phyloP scores from a whole-genome alignment of 495 filamentous ascomycete genomes.

The Annulohypoxylon bovei region DNA sequence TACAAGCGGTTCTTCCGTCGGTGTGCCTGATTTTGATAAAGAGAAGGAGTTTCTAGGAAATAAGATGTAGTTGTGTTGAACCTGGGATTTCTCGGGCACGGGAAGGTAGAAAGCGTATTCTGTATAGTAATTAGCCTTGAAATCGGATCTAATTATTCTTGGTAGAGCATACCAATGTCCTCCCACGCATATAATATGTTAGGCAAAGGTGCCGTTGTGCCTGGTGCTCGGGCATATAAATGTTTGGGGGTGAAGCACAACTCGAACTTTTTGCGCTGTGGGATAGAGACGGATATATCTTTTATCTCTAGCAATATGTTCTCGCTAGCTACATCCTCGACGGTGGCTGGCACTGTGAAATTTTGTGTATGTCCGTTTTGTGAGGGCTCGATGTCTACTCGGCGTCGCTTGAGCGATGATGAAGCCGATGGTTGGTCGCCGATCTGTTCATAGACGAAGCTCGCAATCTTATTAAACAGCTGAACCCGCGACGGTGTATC shows the following conservation, averaged over 20 bases:
- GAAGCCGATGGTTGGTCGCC: constrained; percentile 47
- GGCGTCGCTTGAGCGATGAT: constrained; percentile 60
- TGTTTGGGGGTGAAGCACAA: constrained; percentile 75
- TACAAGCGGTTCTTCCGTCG: constrained; percentile 74
- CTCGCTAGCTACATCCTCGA: constrained; percentile 55
- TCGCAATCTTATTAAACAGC: constrained; percentile 65
- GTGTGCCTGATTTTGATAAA: constrained; percentile 47
- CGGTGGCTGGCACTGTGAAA: constrained; percentile 28
- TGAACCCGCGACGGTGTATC: constrained; percentile 56
- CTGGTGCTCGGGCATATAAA: constrained; percentile 73
- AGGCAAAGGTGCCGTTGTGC: constrained; percentile 73
- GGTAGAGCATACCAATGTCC: constrained; percentile 72
- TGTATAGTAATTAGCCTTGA: constrained; percentile 48
- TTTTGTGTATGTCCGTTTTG: constrained; percentile 43
- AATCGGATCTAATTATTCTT: not conserved
- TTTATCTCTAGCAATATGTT: constrained; percentile 68
- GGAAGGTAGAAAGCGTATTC: constrained; percentile 84
- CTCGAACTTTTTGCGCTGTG: constrained; percentile 90
- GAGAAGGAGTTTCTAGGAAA: constrained; percentile 75
- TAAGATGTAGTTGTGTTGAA: constrained; percentile 89
- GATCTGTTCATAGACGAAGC: constrained; percentile 55
- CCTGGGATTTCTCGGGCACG: constrained; percentile 88
- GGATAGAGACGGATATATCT: constrained; percentile 80
- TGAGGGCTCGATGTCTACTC: constrained; percentile 56
- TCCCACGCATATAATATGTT: constrained; percentile 71